Conservation (phyloP, 768 basidiomycete genomes). For the Mycena indigotica region DNA sequence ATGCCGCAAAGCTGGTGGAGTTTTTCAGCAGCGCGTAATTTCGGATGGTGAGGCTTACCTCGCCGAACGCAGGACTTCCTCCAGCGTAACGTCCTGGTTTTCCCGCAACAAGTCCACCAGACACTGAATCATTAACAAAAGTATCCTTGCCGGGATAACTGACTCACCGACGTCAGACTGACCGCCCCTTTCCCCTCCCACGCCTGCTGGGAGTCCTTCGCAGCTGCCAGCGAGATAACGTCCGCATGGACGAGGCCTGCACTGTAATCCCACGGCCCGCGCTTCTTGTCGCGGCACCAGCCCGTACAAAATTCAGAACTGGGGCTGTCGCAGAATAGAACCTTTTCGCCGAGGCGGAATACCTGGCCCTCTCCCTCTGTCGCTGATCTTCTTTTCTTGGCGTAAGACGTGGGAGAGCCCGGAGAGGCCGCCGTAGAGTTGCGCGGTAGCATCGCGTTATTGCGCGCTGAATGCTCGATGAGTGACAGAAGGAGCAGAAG, state of each 20-base stretch:
- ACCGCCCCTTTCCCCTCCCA: conserved; percentile 16
- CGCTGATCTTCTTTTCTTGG: neutral
- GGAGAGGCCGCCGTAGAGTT: neutral
- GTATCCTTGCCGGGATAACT: neutral
- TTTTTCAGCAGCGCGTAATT: neutral
- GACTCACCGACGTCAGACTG: conserved; percentile 20
- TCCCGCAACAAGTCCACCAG: neutral
- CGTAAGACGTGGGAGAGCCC: neutral
- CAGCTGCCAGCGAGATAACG: conserved; percentile 22
- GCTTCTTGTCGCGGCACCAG: neutral
- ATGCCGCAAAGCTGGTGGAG: neutral
- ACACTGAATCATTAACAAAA: neutral
- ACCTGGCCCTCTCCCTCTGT: too few species aligned
- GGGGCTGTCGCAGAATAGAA: conserved; percentile 7
- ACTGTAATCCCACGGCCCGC: neutral
- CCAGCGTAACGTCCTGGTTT: neutral
- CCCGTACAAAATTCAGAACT: conserved; percentile 8
- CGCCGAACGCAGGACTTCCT: neutral
- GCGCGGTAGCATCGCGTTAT: conserved; percentile 2
- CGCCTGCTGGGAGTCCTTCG: conserved; percentile 21
- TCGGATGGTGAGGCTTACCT: neutral
- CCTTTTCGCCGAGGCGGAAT: neutral
- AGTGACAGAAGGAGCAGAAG: too few species aligned
- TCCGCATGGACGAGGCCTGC: conserved; percentile 10
- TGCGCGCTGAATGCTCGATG: too few species aligned